Base-by-base conservation (phyloP, 2,329 filamentous ascomycete genomes). In the Exophiala viscosa region DNA sequence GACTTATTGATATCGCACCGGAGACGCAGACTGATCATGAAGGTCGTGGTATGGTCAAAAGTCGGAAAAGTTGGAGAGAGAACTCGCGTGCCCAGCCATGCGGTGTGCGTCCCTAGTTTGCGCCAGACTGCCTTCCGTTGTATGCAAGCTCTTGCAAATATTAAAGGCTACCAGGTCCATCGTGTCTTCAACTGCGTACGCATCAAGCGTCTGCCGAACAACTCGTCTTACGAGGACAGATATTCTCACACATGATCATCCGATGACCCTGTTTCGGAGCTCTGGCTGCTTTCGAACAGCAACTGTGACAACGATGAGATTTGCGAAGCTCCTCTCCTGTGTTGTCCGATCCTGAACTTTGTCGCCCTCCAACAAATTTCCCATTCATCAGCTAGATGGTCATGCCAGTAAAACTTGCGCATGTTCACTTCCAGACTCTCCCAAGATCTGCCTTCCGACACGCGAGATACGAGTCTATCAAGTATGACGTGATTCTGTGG, bases 351-450 rank as follows among this genome's bases (percentile, higher is more conserved):
- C 33, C 45, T 45, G 36, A 56, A 56, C 23, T 31, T 15, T n/a
- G 54, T 49, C 0, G 54, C 54, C 14, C 54, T 44, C 54, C 54
- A 56, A 28, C 54, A 56, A 9, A 56, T 32, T 32, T 56, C 54
- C 49, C 48, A 56, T 14, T 56, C 39, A 38, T 56, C 54, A n/a
- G 45, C 39, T 5, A 56, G 42, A 17, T 36, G 32, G 34, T 52
- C 45, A n/a, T 41, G 5, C 54, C 49, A 56, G 5, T 48, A 34
- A 20, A 56, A 56, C 47, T 38, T 45, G 10, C 42, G 45, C 54
- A 56, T 52, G 40, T 46, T 5, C 9, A 43, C 45, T 23, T 47
- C 40, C 2, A 48, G 49, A 8, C 48, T 49, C 7, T 49, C 49
- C 54, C 54, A 56, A 17, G 38, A 52, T 15, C 36, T 45, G 15